Evolutionary conservation across 495 filamentous ascomycete species (phyloP).

Genomic region (Podospora didyma): DNA sequence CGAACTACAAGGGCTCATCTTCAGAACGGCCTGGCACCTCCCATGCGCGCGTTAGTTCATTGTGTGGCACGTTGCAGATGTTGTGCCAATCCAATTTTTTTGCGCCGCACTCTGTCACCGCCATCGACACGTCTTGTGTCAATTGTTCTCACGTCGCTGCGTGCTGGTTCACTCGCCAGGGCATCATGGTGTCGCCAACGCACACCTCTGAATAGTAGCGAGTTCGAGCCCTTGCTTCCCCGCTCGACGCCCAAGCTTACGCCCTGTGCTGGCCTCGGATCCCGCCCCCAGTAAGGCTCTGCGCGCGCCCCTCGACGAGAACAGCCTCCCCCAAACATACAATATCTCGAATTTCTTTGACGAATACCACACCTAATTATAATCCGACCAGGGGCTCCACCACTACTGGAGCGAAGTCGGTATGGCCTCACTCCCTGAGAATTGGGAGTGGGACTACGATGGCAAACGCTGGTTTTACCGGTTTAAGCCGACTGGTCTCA

Average conservation of each 20-base stretch:
- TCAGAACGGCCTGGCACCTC: no score
- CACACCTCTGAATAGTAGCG: no score
- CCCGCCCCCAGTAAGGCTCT: neutral
- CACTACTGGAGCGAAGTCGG: neutral
- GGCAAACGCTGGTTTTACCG: slow-evolving; percentile 45
- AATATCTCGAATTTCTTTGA: no score
- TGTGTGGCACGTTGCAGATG: neutral
- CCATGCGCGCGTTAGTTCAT: slow-evolving; percentile 2
- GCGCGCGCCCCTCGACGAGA: neutral
- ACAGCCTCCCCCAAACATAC: no score
- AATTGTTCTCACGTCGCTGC: neutral
- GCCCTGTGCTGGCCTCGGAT: no score
- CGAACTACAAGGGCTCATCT: neutral
- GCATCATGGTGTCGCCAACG: no score
- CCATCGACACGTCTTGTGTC: neutral
- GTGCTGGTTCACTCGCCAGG: no score
- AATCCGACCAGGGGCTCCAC: no score
- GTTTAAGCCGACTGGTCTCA: slow-evolving; percentile 40
- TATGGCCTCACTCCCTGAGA: slow-evolving; percentile 39
- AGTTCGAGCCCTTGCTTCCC: no score
- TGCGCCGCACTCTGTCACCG: neutral
- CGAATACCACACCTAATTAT: no score
- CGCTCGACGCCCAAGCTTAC: no score
- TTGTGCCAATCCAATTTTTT: no score
- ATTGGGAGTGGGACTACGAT: slow-evolving; percentile 49